A percentile compares a stretch with the other conserved stretches of the same genome.
phyloP scores from a whole-genome alignment of 805 yeast genomes.

The Kuraishia floccosa region DNA sequence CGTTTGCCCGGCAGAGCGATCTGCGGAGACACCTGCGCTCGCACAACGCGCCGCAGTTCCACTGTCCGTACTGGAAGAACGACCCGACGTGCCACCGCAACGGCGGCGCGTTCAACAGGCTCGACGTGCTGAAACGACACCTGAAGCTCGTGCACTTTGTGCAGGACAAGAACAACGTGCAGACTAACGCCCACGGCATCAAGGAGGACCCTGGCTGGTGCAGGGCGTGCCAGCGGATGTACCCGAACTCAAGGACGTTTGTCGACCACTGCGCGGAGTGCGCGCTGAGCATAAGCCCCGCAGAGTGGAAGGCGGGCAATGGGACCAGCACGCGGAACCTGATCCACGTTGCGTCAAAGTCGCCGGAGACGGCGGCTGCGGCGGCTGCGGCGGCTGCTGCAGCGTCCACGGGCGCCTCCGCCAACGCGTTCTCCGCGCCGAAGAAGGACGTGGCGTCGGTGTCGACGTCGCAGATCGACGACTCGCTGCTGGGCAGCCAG shows the following conservation, averaged over 20 bases:
- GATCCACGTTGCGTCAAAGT: too few species aligned
- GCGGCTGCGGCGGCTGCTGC: too few species aligned
- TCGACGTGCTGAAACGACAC: slow-evolving; percentile 70
- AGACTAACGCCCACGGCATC: slow-evolving; percentile 14
- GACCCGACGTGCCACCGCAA: slow-evolving; percentile 67
- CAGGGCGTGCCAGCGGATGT: slow-evolving; percentile 48
- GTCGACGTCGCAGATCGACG: too few species aligned
- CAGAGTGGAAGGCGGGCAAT: slow-evolving; percentile 1
- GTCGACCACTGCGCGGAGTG: slow-evolving; percentile 58
- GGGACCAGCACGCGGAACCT: neutral
- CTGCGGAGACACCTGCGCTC: slow-evolving; percentile 57
- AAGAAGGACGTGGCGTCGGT: too few species aligned
- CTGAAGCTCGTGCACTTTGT: slow-evolving; percentile 58
- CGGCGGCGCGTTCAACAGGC: slow-evolving; percentile 63
- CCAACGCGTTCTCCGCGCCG: too few species aligned
- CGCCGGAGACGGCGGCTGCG: too few species aligned
- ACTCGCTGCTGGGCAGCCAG: too few species aligned
- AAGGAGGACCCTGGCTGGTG: slow-evolving; percentile 58
- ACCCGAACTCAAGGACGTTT: slow-evolving; percentile 41
- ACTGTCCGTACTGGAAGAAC: slow-evolving; percentile 62
- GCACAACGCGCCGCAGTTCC: slow-evolving; percentile 54
- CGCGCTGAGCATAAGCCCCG: slow-evolving; percentile 19
- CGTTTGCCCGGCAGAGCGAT: slow-evolving; percentile 61
- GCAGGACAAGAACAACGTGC: slow-evolving; percentile 21
- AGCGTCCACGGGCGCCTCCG: too few species aligned